Conservation (phyloP, 2,329 filamentous ascomycete species). For the Pyrenophora seminiperda region DNA sequence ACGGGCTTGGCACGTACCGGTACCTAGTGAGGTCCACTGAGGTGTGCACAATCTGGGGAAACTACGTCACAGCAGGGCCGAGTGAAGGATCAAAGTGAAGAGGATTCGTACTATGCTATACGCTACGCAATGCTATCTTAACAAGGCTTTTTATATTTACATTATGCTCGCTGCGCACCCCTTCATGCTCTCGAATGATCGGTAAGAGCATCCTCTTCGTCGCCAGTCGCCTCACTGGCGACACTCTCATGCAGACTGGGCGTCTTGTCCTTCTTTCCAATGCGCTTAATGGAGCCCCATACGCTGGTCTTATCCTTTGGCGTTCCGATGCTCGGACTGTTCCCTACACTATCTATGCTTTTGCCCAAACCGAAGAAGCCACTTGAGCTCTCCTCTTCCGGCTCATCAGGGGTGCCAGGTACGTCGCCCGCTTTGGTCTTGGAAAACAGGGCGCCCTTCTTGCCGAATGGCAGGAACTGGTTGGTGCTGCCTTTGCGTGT, state of each 20-base stretch:
- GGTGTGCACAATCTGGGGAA: conserved; percentile 8
- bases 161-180: background rate
- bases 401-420: conserved; percentile 46
- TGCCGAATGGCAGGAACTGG: conserved; percentile 53
- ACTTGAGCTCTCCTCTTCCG: conserved; percentile 42
- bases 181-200: background rate
- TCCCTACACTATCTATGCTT: conserved; percentile 36
- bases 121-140: background rate
- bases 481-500: conserved; percentile 54
- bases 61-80: background rate
- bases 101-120: background rate
- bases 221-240: conserved; percentile 49
- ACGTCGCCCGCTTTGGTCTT: conserved; percentile 40
- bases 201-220: conserved; percentile 20
- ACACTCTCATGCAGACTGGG: conserved; percentile 55
- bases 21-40: no score
- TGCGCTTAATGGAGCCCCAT: conserved; percentile 54
- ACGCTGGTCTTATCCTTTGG: conserved; percentile 47
- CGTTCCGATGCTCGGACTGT: conserved; percentile 47
- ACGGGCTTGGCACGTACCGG: conserved; percentile 19
- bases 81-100: background rate
- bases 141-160: background rate
- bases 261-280: conserved; percentile 52
- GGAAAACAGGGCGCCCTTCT: conserved; percentile 42
- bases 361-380: conserved; percentile 32